Evolutionary conservation across 805 yeast species (phyloP), one percentile per base, ranked within the genome.

Genomic region (Metschnikowia borealis): DNA sequence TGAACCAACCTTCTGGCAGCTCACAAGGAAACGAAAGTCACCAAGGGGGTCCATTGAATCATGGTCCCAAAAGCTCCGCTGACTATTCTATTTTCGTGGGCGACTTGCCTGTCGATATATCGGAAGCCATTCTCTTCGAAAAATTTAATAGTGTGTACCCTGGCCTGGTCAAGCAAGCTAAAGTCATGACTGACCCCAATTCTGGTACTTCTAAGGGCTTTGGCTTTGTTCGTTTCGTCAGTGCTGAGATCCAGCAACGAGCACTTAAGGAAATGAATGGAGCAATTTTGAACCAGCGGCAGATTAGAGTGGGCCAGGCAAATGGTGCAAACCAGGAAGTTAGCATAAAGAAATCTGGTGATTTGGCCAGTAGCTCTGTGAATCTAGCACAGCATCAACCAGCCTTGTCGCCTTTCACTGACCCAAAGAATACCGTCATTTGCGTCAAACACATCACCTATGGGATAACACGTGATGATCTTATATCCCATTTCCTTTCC

Each of bases 231-330:
- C 81, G 88, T 54, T 89, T 90, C 63, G 61, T 74, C 34, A 77
- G 77, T 51, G 83, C 80, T 53, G 74, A 75, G 10, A 89, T 85
- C 37, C 89, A 85, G 66, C 84, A 82, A 57, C 77, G 82, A 46
- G 89, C 96, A 0, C 65, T 89, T 38, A 62, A 75, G 20, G 95
- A 87, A 62, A 87, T 89, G 96, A 91, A 87, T 67, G 96, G 96
- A 3, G 75, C 76, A 17, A 71, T 81, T 37, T 67, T 89, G 41
- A 84, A 85, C 49, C 85, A 87, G 15, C 75, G 91, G 56, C 85
- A 95, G 5, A 85, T 90, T 46, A 74, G 94, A 54, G 87, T 90
- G n/a, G 80, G 79, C 6, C 59, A 63, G 15, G 80, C 81, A 26
- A 68, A 71, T 35, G 72, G 78, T 15, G 38, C 53, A 21, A 32